Conservation (phyloP, 345 rosid species). For the Combretum micranthum region DNA sequence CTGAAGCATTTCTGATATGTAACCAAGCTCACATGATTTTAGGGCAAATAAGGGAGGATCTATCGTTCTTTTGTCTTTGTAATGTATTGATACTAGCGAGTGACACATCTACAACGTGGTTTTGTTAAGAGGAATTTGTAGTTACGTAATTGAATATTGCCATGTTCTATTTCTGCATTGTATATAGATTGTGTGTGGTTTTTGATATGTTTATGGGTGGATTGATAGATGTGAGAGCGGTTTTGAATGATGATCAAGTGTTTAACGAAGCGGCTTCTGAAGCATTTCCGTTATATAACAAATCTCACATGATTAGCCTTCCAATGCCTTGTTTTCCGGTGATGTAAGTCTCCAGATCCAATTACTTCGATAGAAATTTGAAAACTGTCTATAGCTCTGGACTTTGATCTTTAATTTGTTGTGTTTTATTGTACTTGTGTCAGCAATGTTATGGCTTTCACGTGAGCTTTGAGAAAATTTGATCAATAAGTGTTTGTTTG, state of each 20-base stretch:
- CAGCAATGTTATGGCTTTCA: neutral
- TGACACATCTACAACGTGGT: no score
- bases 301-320: conserved; percentile 87
- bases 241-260: conserved; percentile 57
- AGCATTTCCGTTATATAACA: conserved; percentile 77
- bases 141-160: no score
- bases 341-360: conserved; percentile 44
- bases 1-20: no score
- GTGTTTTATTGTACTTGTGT: conserved; percentile 3
- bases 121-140: no score
- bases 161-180: no score
- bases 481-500: neutral
- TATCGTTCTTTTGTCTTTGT: no score
- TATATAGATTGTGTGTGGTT: no score
- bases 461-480: neutral
- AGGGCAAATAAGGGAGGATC: no score
- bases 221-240: conserved; percentile 63
- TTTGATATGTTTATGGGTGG: no score
- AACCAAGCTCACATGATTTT: no score
- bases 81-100: no score
- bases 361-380: neutral
- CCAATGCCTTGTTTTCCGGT: conserved; percentile 54
- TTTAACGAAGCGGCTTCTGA: conserved; percentile 71
- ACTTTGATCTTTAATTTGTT: neutral
- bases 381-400: neutral